A percentile compares a stretch with the other conserved stretches of the same genome.
These are phyloP conservation scores for Ustilago tritici DNA, from an alignment of 1,284 basidiomycete species.

Conservation along the genomic window DNA sequence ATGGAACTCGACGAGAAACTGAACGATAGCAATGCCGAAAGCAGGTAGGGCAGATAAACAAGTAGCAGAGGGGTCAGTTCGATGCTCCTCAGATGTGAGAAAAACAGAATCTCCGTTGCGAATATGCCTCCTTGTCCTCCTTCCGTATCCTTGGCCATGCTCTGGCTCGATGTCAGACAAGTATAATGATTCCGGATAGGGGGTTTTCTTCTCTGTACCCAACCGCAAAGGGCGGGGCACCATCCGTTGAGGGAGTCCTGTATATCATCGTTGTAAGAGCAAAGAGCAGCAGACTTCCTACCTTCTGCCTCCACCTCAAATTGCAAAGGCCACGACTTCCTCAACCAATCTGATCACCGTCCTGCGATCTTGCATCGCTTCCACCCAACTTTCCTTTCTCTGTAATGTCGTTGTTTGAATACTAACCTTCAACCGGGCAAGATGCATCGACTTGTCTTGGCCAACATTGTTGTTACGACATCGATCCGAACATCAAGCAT, in stretches of 20 bases:
- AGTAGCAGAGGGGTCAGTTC: conserved; percentile 20
- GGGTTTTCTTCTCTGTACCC: conserved; percentile 55
- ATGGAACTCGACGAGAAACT: conserved; percentile 33
- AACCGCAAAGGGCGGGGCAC: conserved; percentile 35
- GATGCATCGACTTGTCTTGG: conserved; percentile 5
- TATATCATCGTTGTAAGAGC: conserved; percentile 57
- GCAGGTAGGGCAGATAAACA: not conserved
- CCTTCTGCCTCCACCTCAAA: not conserved
- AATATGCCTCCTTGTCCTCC: not conserved
- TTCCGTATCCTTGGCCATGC: conserved; percentile 10
- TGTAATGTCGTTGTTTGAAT: not conserved
- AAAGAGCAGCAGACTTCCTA: conserved; percentile 20
- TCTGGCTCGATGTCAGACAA: conserved; percentile 54
- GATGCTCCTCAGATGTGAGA: not conserved
- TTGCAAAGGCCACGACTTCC: too few relatives aligned
- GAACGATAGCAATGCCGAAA: conserved; percentile 6
- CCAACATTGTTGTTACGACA: not conserved
- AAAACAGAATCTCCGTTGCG: not conserved
- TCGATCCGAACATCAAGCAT: not conserved
- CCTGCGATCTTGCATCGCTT: not conserved
- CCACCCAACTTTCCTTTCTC: not conserved
- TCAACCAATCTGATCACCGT: not conserved
- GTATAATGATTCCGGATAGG: conserved; percentile 64
- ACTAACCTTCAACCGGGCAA: conserved; percentile 46
- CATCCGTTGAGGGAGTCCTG: conserved; percentile 66